phyloP scores from a whole-genome alignment of 306 rosid genomes.

The Hippophae rhamnoides region DNA sequence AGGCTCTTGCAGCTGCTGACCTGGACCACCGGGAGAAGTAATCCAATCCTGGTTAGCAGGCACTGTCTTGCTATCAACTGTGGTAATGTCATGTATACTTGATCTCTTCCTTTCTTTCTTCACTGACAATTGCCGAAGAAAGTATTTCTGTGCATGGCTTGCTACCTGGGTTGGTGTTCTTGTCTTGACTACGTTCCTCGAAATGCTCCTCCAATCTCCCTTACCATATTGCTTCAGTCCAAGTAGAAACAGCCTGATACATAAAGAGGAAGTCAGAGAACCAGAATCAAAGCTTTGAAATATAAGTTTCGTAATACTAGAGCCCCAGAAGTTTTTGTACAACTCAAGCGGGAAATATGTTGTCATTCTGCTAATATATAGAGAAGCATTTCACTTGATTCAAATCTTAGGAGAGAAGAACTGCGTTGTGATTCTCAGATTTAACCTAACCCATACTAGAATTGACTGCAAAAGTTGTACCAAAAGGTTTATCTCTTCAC shows the following conservation, averaged over 20 bases:
- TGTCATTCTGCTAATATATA: no score
- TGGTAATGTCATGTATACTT: slow-evolving; percentile 88
- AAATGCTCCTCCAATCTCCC: slow-evolving; percentile 99
- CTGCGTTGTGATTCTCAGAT: no score
- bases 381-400: no score
- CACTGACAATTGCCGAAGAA: slow-evolving; percentile 53
- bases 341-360: no score
- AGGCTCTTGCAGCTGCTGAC: slow-evolving; percentile 27
- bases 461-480: no score
- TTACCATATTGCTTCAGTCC: slow-evolving; percentile 64
- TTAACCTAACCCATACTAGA: no score
- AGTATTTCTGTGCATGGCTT: slow-evolving; percentile 94
- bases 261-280: not conserved
- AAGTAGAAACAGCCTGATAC: slow-evolving; percentile 51
- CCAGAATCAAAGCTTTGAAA: no score
- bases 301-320: no score
- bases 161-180: slow-evolving; percentile 96
- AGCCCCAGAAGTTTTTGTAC: no score
- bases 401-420: no score
- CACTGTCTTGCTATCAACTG: slow-evolving; percentile 36
- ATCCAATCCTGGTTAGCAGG: slow-evolving; percentile 48
- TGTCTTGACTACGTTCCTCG: slow-evolving; percentile 74
- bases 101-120: slow-evolving; percentile 87
- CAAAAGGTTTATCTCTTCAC: no score
- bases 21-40: slow-evolving; percentile 25